phyloP scores from a whole-genome alignment of 2,329 filamentous ascomycete species.

The Tolypocladium endophyticum region DNA sequence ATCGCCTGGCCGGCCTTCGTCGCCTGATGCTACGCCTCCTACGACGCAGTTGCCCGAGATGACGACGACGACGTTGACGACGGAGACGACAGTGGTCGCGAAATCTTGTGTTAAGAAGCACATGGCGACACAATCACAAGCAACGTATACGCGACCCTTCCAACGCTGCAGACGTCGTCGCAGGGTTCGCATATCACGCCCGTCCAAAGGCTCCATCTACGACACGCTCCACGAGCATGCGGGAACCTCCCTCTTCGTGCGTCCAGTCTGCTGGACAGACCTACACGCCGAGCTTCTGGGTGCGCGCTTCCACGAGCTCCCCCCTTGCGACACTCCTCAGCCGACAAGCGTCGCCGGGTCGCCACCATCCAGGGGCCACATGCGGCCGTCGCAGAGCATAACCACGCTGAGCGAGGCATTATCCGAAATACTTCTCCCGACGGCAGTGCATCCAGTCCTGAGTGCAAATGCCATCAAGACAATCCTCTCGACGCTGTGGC shows the following conservation, averaged over 20 bases:
- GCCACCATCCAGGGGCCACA: slow-evolving; percentile 23
- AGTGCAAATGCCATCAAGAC: slow-evolving; percentile 31
- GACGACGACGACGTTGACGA: slow-evolving; percentile 11
- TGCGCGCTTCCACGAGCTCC: slow-evolving; percentile 32
- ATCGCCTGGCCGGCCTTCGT: not conserved
- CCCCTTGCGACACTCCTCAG: slow-evolving; percentile 28
- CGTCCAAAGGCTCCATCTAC: slow-evolving; percentile 38
- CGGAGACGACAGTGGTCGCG: slow-evolving; percentile 8
- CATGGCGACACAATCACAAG: not conserved
- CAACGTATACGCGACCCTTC: not conserved
- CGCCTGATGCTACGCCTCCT: slow-evolving; percentile 12
- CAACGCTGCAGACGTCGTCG: not conserved
- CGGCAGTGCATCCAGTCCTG: slow-evolving; percentile 18
- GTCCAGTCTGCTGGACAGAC: slow-evolving; percentile 47
- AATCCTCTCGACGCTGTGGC: slow-evolving; percentile 35
- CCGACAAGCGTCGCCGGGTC: slow-evolving; percentile 22
- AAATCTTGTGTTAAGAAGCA: not conserved
- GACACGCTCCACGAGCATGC: slow-evolving; percentile 39
- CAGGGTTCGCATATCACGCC: slow-evolving; percentile 20
- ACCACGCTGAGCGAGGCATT: slow-evolving; percentile 31
- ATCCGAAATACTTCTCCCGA: slow-evolving; percentile 27
- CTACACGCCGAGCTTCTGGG: slow-evolving; percentile 36
- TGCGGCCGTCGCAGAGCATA: slow-evolving; percentile 30
- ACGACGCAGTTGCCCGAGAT: slow-evolving; percentile 12
- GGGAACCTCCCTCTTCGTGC: slow-evolving; percentile 36